Evolutionary conservation across 495 filamentous ascomycete genomes (phyloP).

Genomic region (Glutinoglossum americanum): DNA sequence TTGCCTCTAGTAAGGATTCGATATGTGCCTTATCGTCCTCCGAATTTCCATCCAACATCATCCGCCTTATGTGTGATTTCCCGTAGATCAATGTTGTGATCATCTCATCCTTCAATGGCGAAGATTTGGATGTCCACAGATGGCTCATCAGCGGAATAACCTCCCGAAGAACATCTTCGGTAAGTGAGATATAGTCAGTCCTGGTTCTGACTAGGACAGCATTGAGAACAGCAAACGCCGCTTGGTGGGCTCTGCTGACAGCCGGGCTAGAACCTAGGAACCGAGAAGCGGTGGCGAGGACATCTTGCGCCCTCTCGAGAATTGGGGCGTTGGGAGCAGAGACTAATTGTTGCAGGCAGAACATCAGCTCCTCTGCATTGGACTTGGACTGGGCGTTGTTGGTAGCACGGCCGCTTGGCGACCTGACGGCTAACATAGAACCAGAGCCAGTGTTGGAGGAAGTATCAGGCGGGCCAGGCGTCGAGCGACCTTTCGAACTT

Average conservation of each 20-base stretch:
- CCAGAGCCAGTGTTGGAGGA: neutral
- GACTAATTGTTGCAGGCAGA: conserved; percentile 43
- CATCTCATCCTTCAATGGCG: conserved; percentile 43
- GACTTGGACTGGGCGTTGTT: conserved; percentile 8
- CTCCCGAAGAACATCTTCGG: conserved; percentile 30
- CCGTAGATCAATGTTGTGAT: conserved; percentile 48
- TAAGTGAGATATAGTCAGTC: conserved; percentile 42
- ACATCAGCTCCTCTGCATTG: conserved; percentile 33
- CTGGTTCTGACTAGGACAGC: conserved; percentile 38
- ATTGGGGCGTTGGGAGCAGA: conserved; percentile 52
- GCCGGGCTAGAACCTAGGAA: conserved; percentile 39
- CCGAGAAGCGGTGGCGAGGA: conserved; percentile 34
- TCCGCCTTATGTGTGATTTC: conserved; percentile 32
- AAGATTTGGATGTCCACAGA: conserved; percentile 50
- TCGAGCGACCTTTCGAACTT: neutral
- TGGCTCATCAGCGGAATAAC: conserved; percentile 48
- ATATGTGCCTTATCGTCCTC: conserved; percentile 16
- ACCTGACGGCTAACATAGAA: neutral
- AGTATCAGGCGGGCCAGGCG: neutral
- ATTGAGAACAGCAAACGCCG: conserved; percentile 58
- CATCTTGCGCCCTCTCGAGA: conserved; percentile 29
- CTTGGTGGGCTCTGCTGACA: conserved; percentile 39
- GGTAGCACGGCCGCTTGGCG: neutral
- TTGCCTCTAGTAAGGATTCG: conserved; percentile 33
- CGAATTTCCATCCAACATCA: conserved; percentile 15